Percentiles rank a stretch among this genome's conserved stretches.
Conservation (phyloP, 306 rosid species). For the Echinosophora koreensis region DNA sequence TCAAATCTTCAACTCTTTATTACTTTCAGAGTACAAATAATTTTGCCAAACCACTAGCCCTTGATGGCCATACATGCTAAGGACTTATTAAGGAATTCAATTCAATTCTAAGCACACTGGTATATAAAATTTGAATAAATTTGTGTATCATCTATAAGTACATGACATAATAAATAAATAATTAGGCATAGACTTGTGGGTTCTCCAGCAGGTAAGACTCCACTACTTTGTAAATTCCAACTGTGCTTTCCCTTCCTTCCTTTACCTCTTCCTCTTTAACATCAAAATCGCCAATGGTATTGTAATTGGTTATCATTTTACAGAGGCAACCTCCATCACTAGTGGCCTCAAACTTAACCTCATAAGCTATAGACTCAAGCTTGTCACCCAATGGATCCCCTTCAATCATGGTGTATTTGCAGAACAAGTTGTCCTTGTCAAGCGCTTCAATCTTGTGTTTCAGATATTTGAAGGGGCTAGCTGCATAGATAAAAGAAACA, state of each 20-base stretch:
- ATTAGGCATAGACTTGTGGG: slow-evolving; percentile 68
- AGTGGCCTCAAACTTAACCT: slow-evolving; percentile 70
- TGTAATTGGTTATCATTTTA: slow-evolving; percentile 63
- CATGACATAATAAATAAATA: slow-evolving; percentile 16
- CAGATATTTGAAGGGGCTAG: slow-evolving; percentile 59
- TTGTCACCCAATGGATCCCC: slow-evolving; percentile 81
- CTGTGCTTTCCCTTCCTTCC: slow-evolving; percentile 72
- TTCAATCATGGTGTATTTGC: slow-evolving; percentile 75
- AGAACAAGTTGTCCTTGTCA: slow-evolving; percentile 62
- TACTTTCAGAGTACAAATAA: slow-evolving; percentile 40
- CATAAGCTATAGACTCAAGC: slow-evolving; percentile 70
- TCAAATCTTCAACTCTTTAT: slow-evolving; percentile 32
- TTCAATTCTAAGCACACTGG: slow-evolving; percentile 36
- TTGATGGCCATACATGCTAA: slow-evolving; percentile 27
- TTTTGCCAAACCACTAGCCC: slow-evolving; percentile 40
- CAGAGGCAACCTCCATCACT: slow-evolving; percentile 67
- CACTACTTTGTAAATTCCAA: slow-evolving; percentile 71
- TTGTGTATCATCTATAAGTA: slow-evolving; percentile 37
- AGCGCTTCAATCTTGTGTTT: slow-evolving; percentile 69
- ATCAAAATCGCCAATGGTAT: slow-evolving; percentile 55
- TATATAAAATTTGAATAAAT: slow-evolving; percentile 38
- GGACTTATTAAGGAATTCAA: slow-evolving; percentile 40
- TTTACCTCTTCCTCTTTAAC: slow-evolving; percentile 65
- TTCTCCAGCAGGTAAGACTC: slow-evolving; percentile 71
- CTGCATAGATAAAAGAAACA: slow-evolving; percentile 49